phyloP scores from a whole-genome alignment of 768 basidiomycete genomes.

The Trametes meyenii region DNA sequence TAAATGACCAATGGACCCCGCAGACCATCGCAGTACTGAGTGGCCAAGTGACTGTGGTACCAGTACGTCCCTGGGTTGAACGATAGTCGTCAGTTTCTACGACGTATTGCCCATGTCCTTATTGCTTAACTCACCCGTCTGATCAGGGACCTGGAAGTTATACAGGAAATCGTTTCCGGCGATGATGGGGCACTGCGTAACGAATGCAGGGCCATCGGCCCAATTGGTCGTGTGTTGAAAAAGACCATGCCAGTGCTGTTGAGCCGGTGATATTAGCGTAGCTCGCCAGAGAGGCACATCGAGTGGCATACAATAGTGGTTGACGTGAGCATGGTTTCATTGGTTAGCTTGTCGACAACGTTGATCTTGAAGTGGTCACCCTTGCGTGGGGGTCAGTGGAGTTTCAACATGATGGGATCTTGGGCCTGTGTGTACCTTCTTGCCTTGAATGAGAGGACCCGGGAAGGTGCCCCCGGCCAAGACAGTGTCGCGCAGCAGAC shows the following conservation, averaged over 20 bases:
- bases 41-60: constrained; percentile 47
- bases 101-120: not conserved
- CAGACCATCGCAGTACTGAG: constrained; percentile 48
- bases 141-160: constrained; percentile 34
- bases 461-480: constrained; percentile 18
- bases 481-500: constrained; percentile 16
- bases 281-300: constrained; percentile 24
- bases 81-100: not conserved
- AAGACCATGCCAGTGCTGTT: constrained; percentile 49
- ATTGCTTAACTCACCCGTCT: constrained; percentile 25
- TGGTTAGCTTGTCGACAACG: constrained; percentile 38
- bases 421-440: constrained; percentile 17
- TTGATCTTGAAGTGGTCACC: constrained; percentile 40
- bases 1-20: constrained; percentile 41
- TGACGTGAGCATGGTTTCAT: constrained; percentile 37
- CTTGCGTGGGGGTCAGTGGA: constrained; percentile 16
- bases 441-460: constrained; percentile 21
- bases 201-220: constrained; percentile 50
- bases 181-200: constrained; percentile 42
- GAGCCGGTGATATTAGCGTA: constrained; percentile 44
- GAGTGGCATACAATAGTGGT: constrained; percentile 39
- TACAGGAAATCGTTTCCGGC: constrained; percentile 44
- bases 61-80: constrained; percentile 33
- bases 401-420: too few species aligned
- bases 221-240: constrained; percentile 45